Base-by-base conservation (phyloP, 1,284 basidiomycete genomes). In the Ustilago hordei region DNA sequence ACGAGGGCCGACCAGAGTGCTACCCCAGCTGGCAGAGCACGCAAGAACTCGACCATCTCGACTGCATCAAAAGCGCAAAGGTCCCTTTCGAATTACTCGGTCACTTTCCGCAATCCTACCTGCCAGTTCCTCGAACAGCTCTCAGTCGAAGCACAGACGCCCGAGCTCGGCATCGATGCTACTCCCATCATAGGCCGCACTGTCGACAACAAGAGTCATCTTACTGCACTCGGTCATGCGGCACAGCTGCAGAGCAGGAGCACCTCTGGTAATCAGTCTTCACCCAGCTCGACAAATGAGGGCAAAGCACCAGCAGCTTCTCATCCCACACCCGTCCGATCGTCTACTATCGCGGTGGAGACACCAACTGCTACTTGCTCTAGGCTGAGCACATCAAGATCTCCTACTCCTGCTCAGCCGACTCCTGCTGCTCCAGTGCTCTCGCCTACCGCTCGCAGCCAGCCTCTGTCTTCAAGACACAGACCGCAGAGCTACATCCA, bases 171-270 rank as follows among this genome's bases (percentile, higher is more conserved):
- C 2, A 57, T 74, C 59, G 71, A 78, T 23, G 67, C 71, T 50
- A 71, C 67, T 2, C 71, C 63, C 12, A 41, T 74, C 36, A 57
- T 8, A 3, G 75, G 70, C 0, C 50, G 68, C 0, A 52, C 59
- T 3, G 71, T 64, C 11, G 75, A 70, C 8, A 68, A 48, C 47
- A 70, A 61, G 61, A 73, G 60, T 19, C 66, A 73, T 39, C 57
- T 77, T 17, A 77, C 75, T 3, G 75, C 75, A 13, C 55, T 74
- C 2, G 70, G 68, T 7, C 75, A 78, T 43, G 75, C 75, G 9
- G 67, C 70, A 2, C 69, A 77, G 41, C 15, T 77, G 15, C 69
- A 70, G 31, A 69, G 54, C 28, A 57, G 64, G 2, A 55, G 19
- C 17, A 58, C 59, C 41, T 65, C 69, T 32, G 53, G 19, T 0